Conservation (phyloP, 305 asterid species). For the Rubia tinctorum region DNA sequence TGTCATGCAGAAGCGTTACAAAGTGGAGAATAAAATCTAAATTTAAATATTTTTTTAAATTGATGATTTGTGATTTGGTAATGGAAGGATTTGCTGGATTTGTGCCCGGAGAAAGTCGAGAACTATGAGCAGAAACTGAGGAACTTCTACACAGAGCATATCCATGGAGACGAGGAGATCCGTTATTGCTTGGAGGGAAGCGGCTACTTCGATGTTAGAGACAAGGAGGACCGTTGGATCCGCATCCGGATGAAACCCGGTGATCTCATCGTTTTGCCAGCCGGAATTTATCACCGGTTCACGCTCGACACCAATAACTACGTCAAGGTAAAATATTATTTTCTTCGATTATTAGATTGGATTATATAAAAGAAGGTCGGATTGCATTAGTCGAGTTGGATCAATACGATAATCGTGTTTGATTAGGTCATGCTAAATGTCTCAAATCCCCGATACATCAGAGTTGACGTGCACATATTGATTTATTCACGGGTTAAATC, state of each 20-base stretch:
- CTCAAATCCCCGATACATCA: no score
- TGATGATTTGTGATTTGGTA: background rate
- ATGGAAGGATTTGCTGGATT: conserved; percentile 65
- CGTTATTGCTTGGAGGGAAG: conserved; percentile 76
- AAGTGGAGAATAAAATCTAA: no score
- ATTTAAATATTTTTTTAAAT: no score
- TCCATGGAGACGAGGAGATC: conserved; percentile 78
- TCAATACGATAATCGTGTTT: no score
- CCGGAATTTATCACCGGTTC: conserved; percentile 88
- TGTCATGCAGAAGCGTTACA: no score
- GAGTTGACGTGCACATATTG: no score
- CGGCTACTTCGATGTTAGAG: conserved; percentile 76
- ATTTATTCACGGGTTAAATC: no score
- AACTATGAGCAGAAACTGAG: conserved; percentile 72
- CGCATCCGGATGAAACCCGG: conserved; percentile 70
- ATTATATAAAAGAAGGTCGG: background rate
- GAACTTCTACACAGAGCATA: conserved; percentile 77
- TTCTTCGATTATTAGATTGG: no score
- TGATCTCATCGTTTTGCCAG: conserved; percentile 73
- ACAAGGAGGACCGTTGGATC: conserved; percentile 69
- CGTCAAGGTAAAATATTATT: conserved; percentile 46
- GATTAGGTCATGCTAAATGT: no score
- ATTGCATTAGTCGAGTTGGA: no score
- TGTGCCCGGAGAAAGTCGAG: conserved; percentile 77
- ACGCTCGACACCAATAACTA: conserved; percentile 67